Evolutionary conservation across 768 basidiomycete species (phyloP).

Genomic region (Mycena sanguinolenta): DNA sequence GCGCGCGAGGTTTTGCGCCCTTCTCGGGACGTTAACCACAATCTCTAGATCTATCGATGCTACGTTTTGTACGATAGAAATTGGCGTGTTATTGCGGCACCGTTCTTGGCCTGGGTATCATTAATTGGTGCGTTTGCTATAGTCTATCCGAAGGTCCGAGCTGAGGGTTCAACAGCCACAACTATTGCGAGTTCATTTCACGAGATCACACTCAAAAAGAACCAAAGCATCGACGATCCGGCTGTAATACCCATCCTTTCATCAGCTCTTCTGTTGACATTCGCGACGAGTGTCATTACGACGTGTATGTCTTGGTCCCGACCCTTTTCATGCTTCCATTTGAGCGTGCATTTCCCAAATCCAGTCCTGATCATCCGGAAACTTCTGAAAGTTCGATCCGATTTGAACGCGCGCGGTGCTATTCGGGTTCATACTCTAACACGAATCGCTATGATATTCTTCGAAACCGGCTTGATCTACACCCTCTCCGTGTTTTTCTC

Average conservation of each 20-base stretch:
- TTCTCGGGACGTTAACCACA: background rate
- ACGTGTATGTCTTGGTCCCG: conserved; percentile 4
- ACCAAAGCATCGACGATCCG: conserved; percentile 1
- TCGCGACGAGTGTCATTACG: conserved; percentile 22
- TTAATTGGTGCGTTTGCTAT: conserved; percentile 15
- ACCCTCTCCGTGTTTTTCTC: conserved; percentile 17
- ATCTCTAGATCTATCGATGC: conserved; percentile 26
- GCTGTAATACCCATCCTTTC: conserved; percentile 14
- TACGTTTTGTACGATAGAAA: conserved; percentile 21
- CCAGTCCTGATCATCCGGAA: conserved; percentile 20
- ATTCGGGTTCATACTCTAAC: conserved; percentile 3
- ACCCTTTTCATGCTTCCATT: background rate
- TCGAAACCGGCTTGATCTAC: conserved; percentile 28
- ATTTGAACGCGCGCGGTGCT: background rate
- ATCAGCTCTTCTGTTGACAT: conserved; percentile 12
- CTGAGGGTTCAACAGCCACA: background rate
- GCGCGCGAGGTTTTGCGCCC: background rate
- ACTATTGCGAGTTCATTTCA: background rate
- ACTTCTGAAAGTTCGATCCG: background rate
- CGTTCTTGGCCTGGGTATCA: background rate
- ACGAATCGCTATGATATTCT: conserved; percentile 19
- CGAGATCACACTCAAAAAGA: background rate
- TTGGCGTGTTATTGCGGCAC: conserved; percentile 13
- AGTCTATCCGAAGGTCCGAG: no score
- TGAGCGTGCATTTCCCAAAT: background rate